Percentiles rank a stretch among this genome's conserved stretches.
Conservation (phyloP, 768 basidiomycete species). For the Suillus fuscotomentosus region DNA sequence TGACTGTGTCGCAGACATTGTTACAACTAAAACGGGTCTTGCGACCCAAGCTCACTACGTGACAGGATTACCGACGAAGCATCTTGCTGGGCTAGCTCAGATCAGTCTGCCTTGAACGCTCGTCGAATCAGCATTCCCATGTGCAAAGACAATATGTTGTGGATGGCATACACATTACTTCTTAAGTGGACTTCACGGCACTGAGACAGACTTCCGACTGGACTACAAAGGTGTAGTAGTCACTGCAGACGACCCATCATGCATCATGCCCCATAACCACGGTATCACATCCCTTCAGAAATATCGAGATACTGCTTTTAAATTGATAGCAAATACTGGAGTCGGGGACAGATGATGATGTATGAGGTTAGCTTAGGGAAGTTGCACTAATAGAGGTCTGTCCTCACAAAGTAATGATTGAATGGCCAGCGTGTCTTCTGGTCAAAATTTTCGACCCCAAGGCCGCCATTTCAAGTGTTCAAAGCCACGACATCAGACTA, state of each 20-base stretch:
- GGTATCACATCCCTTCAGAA: neutral
- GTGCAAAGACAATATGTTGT: too few relatives aligned
- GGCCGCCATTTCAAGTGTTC: neutral
- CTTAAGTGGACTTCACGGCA: neutral
- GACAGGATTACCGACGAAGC: neutral
- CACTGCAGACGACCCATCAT: too few relatives aligned
- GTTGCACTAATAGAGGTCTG: neutral
- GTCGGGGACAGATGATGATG: too few relatives aligned
- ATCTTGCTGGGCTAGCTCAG: slow-evolving; percentile 2
- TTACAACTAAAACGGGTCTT: neutral
- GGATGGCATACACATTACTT: neutral
- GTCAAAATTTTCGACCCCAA: neutral
- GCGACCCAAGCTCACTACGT: neutral
- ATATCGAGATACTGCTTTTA: slow-evolving; percentile 4
- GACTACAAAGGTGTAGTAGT: neutral
- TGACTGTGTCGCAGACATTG: neutral
- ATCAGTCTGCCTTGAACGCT: neutral
- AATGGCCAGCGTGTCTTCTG: neutral
- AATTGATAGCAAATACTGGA: neutral
- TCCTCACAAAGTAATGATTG: neutral
- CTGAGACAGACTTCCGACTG: neutral
- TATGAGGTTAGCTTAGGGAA: neutral
- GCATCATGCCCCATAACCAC: neutral
- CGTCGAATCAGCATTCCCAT: neutral
- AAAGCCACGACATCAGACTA: neutral